These are phyloP conservation scores for Euphorbia celastroides DNA, from an alignment of 441 rosid genomes.

Conservation along the genomic window DNA sequence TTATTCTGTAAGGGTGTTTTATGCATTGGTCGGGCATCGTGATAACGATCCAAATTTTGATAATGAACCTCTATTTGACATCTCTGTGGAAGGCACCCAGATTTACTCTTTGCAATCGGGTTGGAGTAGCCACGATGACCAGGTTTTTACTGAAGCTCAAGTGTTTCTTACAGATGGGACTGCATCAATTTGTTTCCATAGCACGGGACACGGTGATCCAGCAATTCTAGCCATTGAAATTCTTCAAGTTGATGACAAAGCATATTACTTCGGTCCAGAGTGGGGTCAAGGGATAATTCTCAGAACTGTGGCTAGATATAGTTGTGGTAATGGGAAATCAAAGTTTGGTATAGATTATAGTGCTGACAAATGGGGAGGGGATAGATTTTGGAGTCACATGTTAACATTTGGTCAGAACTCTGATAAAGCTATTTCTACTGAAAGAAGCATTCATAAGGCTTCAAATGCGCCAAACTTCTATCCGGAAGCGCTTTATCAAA, in stretches of 20 bases:
- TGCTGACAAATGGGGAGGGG: slow-evolving; percentile 95
- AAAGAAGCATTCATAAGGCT: slow-evolving; percentile 52
- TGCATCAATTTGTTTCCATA: slow-evolving; percentile 78
- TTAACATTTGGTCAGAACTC: slow-evolving; percentile 49
- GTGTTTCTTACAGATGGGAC: slow-evolving; percentile 68
- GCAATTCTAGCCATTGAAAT: slow-evolving; percentile 75
- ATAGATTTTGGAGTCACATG: slow-evolving; percentile 79
- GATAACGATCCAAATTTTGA: slow-evolving; percentile 50
- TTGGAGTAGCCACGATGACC: slow-evolving; percentile 77
- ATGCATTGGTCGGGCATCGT: slow-evolving; percentile 42
- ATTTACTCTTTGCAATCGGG: slow-evolving; percentile 71
- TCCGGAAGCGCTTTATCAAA: slow-evolving; percentile 77
- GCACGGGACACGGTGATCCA: slow-evolving; percentile 98
- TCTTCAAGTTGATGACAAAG: slow-evolving; percentile 79
- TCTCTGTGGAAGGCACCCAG: slow-evolving; percentile 85
- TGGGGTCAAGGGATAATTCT: slow-evolving; percentile 52
- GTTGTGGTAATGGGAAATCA: slow-evolving; percentile 65
- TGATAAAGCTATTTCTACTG: slow-evolving; percentile 61
- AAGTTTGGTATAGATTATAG: slow-evolving; percentile 73
- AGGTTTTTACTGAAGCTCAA: slow-evolving; percentile 71
- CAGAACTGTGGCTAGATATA: slow-evolving; percentile 66
- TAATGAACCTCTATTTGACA: slow-evolving; percentile 79
- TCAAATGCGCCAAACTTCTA: slow-evolving; percentile 79
- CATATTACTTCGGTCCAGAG: slow-evolving; percentile 63
- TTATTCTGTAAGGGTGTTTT: slow-evolving; percentile 78